Evolutionary conservation across 352 stramenopile genomes (phyloP).

Genomic region (Globisporangium middletonii): DNA sequence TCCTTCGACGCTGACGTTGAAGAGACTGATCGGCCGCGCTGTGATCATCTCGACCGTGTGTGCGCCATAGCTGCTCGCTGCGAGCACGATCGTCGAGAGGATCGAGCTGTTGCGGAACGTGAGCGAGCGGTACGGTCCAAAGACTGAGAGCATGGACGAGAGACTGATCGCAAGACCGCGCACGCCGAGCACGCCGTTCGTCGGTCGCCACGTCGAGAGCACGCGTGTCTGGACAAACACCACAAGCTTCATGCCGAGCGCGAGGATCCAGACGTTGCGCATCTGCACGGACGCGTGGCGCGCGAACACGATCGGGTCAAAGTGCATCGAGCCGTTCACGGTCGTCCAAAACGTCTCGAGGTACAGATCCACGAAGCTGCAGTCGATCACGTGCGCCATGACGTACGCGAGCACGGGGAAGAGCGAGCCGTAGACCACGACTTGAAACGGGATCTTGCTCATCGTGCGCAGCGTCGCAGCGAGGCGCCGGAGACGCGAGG

Average conservation of each 20-base stretch:
- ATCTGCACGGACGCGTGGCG: constrained; percentile 32
- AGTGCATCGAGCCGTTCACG: constrained; percentile 8
- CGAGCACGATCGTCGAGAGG: constrained; percentile 6
- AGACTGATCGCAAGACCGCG: constrained; percentile 30
- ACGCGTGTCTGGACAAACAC: constrained; percentile 13
- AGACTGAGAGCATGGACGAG: constrained; percentile 26
- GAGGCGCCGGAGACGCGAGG: not conserved
- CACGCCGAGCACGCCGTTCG: constrained; percentile 22
- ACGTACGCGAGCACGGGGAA: constrained; percentile 36
- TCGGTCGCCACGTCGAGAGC: constrained; percentile 14
- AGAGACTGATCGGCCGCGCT: constrained; percentile 6
- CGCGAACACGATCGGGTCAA: constrained; percentile 25
- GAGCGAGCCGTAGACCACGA: constrained; percentile 42
- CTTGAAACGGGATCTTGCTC: constrained; percentile 41
- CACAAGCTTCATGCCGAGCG: constrained; percentile 21
- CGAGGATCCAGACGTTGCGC: constrained; percentile 37
- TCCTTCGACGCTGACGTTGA: constrained; percentile 14
- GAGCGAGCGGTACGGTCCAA: constrained; percentile 22
- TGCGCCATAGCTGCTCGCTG: not conserved
- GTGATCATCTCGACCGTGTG: constrained; percentile 1
- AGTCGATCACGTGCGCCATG: constrained; percentile 31
- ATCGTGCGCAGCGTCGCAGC: constrained; percentile 11
- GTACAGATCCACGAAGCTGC: constrained; percentile 29
- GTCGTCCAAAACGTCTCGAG: constrained; percentile 34
- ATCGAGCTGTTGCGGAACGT: constrained; percentile 14